These are phyloP conservation scores for Ustilago sp. DNA, from an alignment of 1,284 basidiomycete genomes.

Conservation along the genomic window DNA sequence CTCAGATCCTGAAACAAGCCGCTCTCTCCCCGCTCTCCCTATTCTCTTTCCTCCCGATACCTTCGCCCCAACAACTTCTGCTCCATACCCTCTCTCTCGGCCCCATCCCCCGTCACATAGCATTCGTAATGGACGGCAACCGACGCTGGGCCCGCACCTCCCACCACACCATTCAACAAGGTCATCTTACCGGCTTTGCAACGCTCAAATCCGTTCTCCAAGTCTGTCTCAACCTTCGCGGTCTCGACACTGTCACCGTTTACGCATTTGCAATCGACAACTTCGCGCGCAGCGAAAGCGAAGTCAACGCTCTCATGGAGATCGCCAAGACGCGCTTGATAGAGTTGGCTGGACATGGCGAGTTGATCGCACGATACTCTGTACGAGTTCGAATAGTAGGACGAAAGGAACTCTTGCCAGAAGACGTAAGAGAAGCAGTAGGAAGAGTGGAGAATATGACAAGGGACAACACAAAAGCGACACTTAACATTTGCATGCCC, in stretches of 20 bases:
- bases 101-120: constrained; percentile 89
- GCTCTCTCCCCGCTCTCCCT: constrained; percentile 47
- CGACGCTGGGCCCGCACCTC: constrained; percentile 82
- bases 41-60: constrained; percentile 34
- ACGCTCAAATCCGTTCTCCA: constrained; percentile 76
- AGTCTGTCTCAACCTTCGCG: constrained; percentile 60
- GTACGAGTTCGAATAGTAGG: constrained; percentile 89
- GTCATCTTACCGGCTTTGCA: constrained; percentile 87
- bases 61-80: constrained; percentile 37
- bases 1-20: constrained; percentile 30
- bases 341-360: constrained; percentile 83
- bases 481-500: constrained; percentile 94
- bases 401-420: constrained; percentile 80
- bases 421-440: constrained; percentile 79
- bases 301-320: constrained; percentile 88
- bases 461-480: constrained; percentile 81
- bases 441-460: constrained; percentile 84
- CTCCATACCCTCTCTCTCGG: constrained; percentile 72
- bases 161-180: constrained; percentile 70
- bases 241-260: constrained; percentile 78
- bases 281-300: constrained; percentile 86
- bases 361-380: constrained; percentile 74
- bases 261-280: constrained; percentile 99
- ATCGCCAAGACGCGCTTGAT: constrained; percentile 84
- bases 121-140: constrained; percentile 99